Evolutionary conservation across 352 stramenopile genomes (phyloP), one percentile per base, ranked within the genome.

Genomic region (Elongisporangium undulatum): DNA sequence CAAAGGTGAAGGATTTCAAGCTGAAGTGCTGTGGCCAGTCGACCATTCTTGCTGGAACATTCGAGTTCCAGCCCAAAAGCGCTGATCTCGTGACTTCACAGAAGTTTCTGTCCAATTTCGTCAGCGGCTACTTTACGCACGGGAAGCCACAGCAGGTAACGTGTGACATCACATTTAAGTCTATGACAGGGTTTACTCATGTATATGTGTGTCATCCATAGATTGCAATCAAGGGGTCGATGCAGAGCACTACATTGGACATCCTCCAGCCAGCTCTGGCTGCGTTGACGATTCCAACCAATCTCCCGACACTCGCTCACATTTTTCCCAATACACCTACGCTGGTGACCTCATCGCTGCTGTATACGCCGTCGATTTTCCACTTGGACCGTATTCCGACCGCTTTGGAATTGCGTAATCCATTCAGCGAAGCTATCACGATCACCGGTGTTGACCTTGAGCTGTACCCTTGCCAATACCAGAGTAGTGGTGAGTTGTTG

Each of bases 21-120:
- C 66, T 94, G 5, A 75, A 81, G 34, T 92, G 85, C 53, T 92
- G 85, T 49, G 71, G 75, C 9, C 63, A 81, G 53, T 52, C 68
- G 55, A 87, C 79, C 1, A 56, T 88, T 58, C 55, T 94, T 19
- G 60, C 49, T 1, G 85, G 83, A 41, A 74, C 21, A 26, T 94
- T 94, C 26, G 63, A 72, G 20, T 90, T 89, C n/a, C 59, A 76
- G 20, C 85, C 85, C 16, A 55, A 56, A 0, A 24, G 26, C 9
- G 48, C 45, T 2, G 77, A 88, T 41, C 22, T 73, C 15, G 53
- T 50, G 0, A 69, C 58, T 16, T 69, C 80, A 12, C 63, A 75
- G 29, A 74, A 56, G 29, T 94, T 94, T 56, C 65, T 94, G n/a
- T 94, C 85, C 3, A 91, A 92, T 51, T 94, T 94, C 61, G 85